phyloP scores from a whole-genome alignment of 2,329 filamentous ascomycete genomes.

The Aspergillus intermedius region DNA sequence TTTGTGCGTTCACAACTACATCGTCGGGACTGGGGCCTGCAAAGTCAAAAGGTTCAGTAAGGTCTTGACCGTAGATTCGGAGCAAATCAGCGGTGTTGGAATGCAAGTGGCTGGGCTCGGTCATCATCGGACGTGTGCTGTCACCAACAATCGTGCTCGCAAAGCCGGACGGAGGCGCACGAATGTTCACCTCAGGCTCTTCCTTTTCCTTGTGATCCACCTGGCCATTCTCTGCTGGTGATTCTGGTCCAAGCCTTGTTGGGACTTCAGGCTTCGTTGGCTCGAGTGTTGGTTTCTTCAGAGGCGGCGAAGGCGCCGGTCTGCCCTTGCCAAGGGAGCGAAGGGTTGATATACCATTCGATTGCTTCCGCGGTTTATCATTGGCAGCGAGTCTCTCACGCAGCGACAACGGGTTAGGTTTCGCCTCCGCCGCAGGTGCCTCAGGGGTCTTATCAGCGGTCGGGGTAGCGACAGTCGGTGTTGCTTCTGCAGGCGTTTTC shows the following conservation, averaged over 20 bases:
- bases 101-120: conserved; percentile 29
- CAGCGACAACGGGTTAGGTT: conserved; percentile 26
- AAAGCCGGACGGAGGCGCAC: conserved; percentile 46
- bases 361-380: conserved; percentile 20
- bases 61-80: conserved; percentile 32
- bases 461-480: conserved; percentile 2
- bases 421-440: conserved; percentile 13
- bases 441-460: conserved; percentile 5
- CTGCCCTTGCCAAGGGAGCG: conserved; percentile 15
- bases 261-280: conserved; percentile 4
- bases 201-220: conserved; percentile 6
- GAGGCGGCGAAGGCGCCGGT: conserved; percentile 9
- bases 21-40: conserved; percentile 87
- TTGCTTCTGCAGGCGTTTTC: conserved; percentile 32
- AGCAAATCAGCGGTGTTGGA: conserved; percentile 29
- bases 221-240: conserved; percentile 4
- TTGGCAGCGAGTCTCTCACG: conserved; percentile 32
- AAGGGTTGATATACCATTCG: conserved; percentile 18
- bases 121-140: conserved; percentile 15
- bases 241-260: conserved; percentile 1
- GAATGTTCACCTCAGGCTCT: conserved; percentile 23
- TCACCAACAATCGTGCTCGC: conserved; percentile 40
- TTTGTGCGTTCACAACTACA: conserved; percentile 77
- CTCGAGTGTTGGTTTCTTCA: conserved; percentile 16
- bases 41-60: conserved; percentile 54